These are phyloP conservation scores for Multifurca ochricompacta DNA, from an alignment of 768 basidiomycete species.

Conservation along the genomic window DNA sequence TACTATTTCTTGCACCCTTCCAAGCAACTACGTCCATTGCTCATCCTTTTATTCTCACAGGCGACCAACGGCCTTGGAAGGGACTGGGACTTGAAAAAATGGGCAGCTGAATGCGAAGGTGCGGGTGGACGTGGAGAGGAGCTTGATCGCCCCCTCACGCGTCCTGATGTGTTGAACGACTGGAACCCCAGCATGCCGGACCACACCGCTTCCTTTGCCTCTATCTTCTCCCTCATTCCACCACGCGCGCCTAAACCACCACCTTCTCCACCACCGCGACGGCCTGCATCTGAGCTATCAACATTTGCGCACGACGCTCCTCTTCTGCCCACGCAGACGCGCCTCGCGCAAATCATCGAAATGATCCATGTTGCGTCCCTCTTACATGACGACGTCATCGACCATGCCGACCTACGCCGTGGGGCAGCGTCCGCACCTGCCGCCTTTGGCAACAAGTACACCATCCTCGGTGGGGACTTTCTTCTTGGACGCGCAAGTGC, in stretches of 20 bases:
- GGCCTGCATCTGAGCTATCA: slow-evolving; percentile 24
- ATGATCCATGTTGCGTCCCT: slow-evolving; percentile 97
- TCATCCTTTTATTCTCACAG: slow-evolving; percentile 83
- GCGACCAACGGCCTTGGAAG: slow-evolving; percentile 88
- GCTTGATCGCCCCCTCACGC: slow-evolving; percentile 73
- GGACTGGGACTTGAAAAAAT: slow-evolving; percentile 51
- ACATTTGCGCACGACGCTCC: slow-evolving; percentile 29
- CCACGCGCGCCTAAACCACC: slow-evolving; percentile 35
- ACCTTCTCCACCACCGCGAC: slow-evolving; percentile 30
- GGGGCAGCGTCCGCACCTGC: slow-evolving; percentile 59
- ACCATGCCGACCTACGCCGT: slow-evolving; percentile 64
- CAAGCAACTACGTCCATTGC: slow-evolving; percentile 82
- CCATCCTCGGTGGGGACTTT: slow-evolving; percentile 93
- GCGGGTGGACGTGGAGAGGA: slow-evolving; percentile 46
- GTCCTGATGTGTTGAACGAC: slow-evolving; percentile 79
- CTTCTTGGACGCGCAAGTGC: slow-evolving; percentile 86
- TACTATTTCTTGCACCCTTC: slow-evolving; percentile 89
- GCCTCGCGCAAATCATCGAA: slow-evolving; percentile 93
- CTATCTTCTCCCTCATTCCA: slow-evolving; percentile 41
- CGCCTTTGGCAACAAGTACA: slow-evolving; percentile 86
- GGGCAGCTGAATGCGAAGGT: slow-evolving; percentile 53
- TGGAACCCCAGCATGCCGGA: slow-evolving; percentile 86
- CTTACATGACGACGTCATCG: slow-evolving; percentile 87
- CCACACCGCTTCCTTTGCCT: slow-evolving; percentile 59
- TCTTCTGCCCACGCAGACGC: slow-evolving; percentile 80